Evolutionary conservation across 495 filamentous ascomycete species (phyloP).

Genomic region (Neurospora sp.): DNA sequence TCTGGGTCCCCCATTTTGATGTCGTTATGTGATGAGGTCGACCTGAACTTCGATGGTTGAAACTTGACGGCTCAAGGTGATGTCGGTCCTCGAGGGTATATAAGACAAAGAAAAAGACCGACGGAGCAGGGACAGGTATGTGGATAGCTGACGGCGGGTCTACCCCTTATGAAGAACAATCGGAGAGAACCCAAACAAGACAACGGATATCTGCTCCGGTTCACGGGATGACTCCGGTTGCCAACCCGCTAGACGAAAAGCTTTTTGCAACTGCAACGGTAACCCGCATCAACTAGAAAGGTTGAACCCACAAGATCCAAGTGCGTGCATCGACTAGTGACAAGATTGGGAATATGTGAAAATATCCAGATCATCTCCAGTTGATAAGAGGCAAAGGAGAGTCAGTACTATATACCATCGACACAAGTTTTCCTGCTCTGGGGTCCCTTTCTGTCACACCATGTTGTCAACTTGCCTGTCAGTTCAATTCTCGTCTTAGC

Average conservation of each 20-base stretch:
- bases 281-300: neutral
- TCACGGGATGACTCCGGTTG: neutral
- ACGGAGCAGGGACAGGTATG: neutral
- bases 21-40: neutral
- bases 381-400: neutral
- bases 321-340: neutral
- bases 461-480: neutral
- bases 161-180: neutral
- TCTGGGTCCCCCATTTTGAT: neutral
- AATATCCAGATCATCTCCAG: neutral
- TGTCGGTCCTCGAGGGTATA: neutral
- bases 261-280: neutral
- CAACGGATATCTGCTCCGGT: neutral
- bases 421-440: neutral
- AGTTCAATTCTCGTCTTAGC: neutral
- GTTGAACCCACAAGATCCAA: too few relatives aligned
- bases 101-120: neutral
- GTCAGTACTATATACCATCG: neutral
- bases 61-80: neutral
- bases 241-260: neutral
- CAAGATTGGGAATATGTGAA: neutral
- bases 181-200: neutral
- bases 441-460: neutral
- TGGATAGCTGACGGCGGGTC: neutral
- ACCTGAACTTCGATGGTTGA: neutral